These are phyloP conservation scores for Moricandia arvensis DNA, from an alignment of 345 rosid genomes.

Conservation along the genomic window DNA sequence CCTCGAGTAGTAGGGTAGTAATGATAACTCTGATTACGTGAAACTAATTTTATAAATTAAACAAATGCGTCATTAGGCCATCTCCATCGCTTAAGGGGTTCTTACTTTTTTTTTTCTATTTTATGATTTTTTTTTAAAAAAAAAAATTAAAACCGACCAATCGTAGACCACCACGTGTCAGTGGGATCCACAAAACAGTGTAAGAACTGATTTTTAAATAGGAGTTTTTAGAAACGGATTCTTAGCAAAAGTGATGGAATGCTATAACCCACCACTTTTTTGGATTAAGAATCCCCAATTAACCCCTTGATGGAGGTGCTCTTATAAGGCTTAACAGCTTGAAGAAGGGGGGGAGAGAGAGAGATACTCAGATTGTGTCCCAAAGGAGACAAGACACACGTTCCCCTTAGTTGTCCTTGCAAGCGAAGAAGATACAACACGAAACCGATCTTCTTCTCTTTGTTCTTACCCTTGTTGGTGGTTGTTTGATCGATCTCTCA, in stretches of 20 bases:
- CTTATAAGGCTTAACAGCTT: background rate
- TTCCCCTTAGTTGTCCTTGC: constrained; percentile 11
- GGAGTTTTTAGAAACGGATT: too few species aligned
- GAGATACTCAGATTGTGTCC: constrained; percentile 26
- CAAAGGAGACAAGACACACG: constrained; percentile 11
- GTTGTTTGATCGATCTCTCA: constrained; percentile 22
- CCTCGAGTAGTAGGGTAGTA: background rate
- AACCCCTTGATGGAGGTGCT: too few species aligned
- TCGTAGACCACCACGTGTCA: too few species aligned
- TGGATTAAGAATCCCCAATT: too few species aligned
- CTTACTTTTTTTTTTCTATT: too few species aligned
- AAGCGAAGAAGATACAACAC: constrained; percentile 19
- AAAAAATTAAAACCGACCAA: too few species aligned
- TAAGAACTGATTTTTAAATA: too few species aligned
- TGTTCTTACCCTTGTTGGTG: background rate
- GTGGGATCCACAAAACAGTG: too few species aligned
- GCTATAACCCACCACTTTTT: too few species aligned
- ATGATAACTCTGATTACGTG: constrained; percentile 4
- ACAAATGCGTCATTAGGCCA: background rate
- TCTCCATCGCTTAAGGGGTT: too few species aligned
- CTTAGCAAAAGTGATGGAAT: too few species aligned
- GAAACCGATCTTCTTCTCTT: constrained; percentile 15
- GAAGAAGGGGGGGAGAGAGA: background rate
- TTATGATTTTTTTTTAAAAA: too few species aligned
- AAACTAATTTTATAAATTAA: background rate